phyloP scores from a whole-genome alignment of 2,329 filamentous ascomycete species.

The Fonsecaea monophora region DNA sequence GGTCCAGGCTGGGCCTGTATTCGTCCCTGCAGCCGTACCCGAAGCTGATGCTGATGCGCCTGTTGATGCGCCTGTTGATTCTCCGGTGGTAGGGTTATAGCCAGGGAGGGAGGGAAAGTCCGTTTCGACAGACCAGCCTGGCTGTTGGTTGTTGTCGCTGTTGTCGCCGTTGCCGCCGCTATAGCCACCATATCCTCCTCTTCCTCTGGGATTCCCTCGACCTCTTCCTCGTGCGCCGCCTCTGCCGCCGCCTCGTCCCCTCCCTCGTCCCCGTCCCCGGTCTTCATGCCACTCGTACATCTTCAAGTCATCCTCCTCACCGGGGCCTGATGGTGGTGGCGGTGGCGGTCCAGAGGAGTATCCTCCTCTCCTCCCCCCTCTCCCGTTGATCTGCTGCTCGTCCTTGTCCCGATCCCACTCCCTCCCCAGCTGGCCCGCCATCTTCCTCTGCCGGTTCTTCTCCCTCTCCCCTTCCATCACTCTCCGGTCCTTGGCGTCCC shows the following conservation, averaged over 20 bases:
- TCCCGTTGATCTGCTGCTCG: constrained; percentile 48
- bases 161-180: constrained; percentile 1
- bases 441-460: constrained; percentile 64
- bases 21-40: background rate
- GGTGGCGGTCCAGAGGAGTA: too few species aligned
- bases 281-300: constrained; percentile 39
- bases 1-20: background rate
- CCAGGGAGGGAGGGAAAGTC: constrained; percentile 40
- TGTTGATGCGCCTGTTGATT: constrained; percentile 12
- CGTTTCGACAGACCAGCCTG: constrained; percentile 30
- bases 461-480: constrained; percentile 69
- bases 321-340: constrained; percentile 2
- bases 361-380: constrained; percentile 29
- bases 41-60: background rate
- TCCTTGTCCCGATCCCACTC: constrained; percentile 71
- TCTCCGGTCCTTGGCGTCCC: constrained; percentile 59
- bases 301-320: constrained; percentile 35
- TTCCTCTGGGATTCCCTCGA: constrained; percentile 15
- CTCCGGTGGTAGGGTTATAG: background rate
- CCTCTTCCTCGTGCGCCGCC: constrained; percentile 27
- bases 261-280: constrained; percentile 29
- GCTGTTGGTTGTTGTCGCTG: constrained; percentile 14
- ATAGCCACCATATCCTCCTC: background rate
- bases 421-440: constrained; percentile 63
- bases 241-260: constrained; percentile 30